phyloP scores from a whole-genome alignment of 2,329 filamentous ascomycete species.

The Ascochyta koolunga region DNA sequence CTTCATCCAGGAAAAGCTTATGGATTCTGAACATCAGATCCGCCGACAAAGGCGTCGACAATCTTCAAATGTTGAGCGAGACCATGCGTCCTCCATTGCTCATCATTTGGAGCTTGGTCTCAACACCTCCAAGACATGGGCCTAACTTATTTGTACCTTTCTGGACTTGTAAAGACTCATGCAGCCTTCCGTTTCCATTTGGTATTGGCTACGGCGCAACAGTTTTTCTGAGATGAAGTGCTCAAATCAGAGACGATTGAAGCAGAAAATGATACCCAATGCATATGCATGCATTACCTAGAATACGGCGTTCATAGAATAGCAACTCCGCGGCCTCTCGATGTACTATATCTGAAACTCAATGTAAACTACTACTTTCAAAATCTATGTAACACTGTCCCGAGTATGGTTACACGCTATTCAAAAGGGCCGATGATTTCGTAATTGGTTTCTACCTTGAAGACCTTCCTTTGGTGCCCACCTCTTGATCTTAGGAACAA shows the following conservation, averaged over 20 bases:
- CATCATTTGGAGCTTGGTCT: constrained; percentile 41
- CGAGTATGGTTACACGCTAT: too few species aligned
- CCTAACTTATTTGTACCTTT: constrained; percentile 10
- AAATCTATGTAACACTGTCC: neutral
- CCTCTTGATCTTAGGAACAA: neutral
- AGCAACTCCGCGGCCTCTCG: neutral
- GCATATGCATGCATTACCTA: constrained; percentile 3
- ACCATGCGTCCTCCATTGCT: constrained; percentile 45
- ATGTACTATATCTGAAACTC: neutral
- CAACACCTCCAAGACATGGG: constrained; percentile 37
- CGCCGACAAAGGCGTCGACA: constrained; percentile 50
- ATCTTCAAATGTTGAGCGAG: constrained; percentile 43
- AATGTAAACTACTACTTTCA: neutral
- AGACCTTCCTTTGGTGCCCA: neutral
- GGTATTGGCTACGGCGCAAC: constrained; percentile 20
- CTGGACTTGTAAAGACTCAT: neutral
- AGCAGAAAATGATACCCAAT: constrained; percentile 17
- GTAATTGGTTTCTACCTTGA: neutral
- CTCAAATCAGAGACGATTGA: constrained; percentile 35
- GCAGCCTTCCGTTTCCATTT: neutral
- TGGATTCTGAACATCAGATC: constrained; percentile 61
- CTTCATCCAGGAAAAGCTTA: constrained; percentile 60
- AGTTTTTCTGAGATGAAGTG: constrained; percentile 39
- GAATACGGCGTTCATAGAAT: neutral
- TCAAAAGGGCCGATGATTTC: neutral